Evolutionary conservation across 1,139 yeast species (phyloP), one percentile per base, ranked within the genome.

Genomic region (Pichia sp.): DNA sequence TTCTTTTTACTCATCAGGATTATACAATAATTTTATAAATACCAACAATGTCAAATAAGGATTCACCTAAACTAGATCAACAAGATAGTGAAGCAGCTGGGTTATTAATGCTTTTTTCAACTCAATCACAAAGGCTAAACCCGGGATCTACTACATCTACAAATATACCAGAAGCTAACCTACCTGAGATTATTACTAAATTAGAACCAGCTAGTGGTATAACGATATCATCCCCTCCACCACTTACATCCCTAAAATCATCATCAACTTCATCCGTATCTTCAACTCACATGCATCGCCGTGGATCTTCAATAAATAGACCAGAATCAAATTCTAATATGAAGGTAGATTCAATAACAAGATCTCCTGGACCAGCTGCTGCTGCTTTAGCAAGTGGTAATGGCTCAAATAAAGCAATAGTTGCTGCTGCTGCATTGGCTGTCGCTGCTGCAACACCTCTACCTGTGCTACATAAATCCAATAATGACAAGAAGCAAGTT

Each of bases 351-450:
- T 31, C 30, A 13, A 33, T 41, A 21, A 51, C 56, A 18, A 55
- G 64, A 16, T 64, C 74, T 4, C 78, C 80, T 3, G 74, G 78
- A 3, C 70, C 74, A 7, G 74, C 74, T 0, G 66, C 68, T 18
- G 74, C 75, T 13, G 69, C 72, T 0, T 52, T 73, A 15, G 69
- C 75, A 0, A 66, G 54, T 23, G 56, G 53, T 6, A 49, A 43
- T 22, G 46, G 55, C 9, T 50, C 53, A 5, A 56, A 57, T 45
- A 77, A 76, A 53, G 83, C 81, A 1, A 68, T 70, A 46, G 77
- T 78, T 21, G 86, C 85, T 0, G 85, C 85, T 2, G 85, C 84
- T 9, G 85, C 85, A 0, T 64, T 78, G 38, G 84, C 85, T 1
- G 84, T 80, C 0, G 86, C 85, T 1, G 84, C 84, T 6, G 83